A percentile compares a stretch with the other conserved stretches of the same genome.
These are phyloP conservation scores for Aspergillus sclerotialis DNA, from an alignment of 2,329 filamentous ascomycete species.

Conservation along the genomic window DNA sequence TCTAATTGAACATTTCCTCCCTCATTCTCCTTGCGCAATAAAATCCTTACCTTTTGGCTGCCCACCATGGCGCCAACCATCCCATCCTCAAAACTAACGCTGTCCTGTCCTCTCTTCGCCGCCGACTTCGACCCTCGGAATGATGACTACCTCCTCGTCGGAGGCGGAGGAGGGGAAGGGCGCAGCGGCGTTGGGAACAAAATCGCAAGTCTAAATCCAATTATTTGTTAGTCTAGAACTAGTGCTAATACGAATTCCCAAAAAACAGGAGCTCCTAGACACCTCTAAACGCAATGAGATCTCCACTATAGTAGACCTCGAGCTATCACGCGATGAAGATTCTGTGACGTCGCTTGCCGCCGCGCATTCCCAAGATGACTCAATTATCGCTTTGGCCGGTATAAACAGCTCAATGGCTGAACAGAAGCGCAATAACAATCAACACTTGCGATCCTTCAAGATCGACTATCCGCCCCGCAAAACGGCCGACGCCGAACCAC, in stretches of 20 bases:
- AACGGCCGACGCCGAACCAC: slow-evolving; percentile 8
- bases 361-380: slow-evolving; percentile 51
- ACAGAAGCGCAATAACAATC: slow-evolving; percentile 68
- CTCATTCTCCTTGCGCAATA: slow-evolving; percentile 5
- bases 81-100: slow-evolving; percentile 53
- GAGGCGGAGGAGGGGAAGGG: slow-evolving; percentile 78
- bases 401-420: slow-evolving; percentile 74
- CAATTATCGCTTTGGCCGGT: slow-evolving; percentile 59
- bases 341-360: slow-evolving; percentile 77
- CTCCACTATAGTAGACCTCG: slow-evolving; percentile 62
- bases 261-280: slow-evolving; percentile 60
- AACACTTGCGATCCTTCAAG: slow-evolving; percentile 73
- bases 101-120: slow-evolving; percentile 78
- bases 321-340: slow-evolving; percentile 78
- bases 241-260: slow-evolving; percentile 1
- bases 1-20: slow-evolving; percentile 1
- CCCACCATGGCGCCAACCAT: slow-evolving; percentile 33
- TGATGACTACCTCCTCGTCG: slow-evolving; percentile 68
- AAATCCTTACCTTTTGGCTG: slow-evolving; percentile 2
- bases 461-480: slow-evolving; percentile 48
- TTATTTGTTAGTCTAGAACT: not conserved
- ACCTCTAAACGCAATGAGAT: slow-evolving; percentile 58
- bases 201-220: slow-evolving; percentile 52
- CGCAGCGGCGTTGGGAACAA: slow-evolving; percentile 79
- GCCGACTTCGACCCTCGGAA: slow-evolving; percentile 83